Conservation (phyloP, 176 grass and related monocot species). For the Aegilops tauschii region DNA sequence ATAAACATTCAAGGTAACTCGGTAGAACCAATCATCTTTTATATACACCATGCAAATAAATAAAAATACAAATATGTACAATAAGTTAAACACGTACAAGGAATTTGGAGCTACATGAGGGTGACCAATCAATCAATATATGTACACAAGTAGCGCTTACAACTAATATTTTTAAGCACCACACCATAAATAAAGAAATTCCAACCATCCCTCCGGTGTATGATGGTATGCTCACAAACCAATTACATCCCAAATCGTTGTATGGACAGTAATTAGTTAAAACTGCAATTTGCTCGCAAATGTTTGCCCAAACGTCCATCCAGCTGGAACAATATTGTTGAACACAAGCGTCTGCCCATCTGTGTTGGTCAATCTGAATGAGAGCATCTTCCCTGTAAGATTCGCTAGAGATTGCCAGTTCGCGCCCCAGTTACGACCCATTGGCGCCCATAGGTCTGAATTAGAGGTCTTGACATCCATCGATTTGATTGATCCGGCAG, state of each 20-base stretch:
- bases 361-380: not conserved
- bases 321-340: not conserved
- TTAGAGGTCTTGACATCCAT: not conserved
- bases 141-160: not conserved
- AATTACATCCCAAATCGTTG: not conserved
- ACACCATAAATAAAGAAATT: not conserved
- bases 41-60: too few species aligned
- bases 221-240: not conserved
- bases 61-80: not conserved
- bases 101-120: not conserved
- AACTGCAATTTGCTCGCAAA: not conserved
- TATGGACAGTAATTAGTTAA: not conserved
- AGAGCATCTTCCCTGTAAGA: not conserved
- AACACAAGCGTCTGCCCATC: not conserved
- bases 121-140: not conserved
- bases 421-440: not conserved
- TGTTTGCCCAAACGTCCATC: slow-evolving; percentile 1
- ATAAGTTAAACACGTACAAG: not conserved
- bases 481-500: not conserved
- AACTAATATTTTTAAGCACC: not conserved
- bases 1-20: too few species aligned
- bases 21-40: too few species aligned
- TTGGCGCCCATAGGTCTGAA: not conserved
- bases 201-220: not conserved
- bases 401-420: not conserved